Base-by-base conservation (phyloP, 2,329 filamentous ascomycete species). In the Colletotrichum falcatum region DNA sequence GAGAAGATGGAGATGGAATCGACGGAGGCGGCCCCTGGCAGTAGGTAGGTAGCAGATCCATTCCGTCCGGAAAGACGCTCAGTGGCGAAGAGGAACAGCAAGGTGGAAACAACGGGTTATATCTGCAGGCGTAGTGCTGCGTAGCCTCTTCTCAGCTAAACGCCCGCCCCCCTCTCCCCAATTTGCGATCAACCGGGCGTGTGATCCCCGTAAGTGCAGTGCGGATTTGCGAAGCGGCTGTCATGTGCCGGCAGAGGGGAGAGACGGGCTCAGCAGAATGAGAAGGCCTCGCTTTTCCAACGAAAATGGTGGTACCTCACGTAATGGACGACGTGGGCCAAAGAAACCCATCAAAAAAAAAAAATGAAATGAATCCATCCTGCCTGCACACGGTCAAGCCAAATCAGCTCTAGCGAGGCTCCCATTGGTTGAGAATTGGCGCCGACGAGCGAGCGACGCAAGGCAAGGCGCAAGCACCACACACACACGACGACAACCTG, bases 361-460 rank as follows among this genome's bases (percentile, higher is more conserved):
- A 33, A 56, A 51, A 70, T 60, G 35, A 59, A 60, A 48, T 49
- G 44, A 61, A 61, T 28, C 16, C 20, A 39, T 46, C 35, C 65
- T 71, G 68, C 42, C 65, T 70, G 68, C 59, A 62, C 56, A 37
- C 30, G n/a, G 30, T 18, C 46, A 23, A 69, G 51, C 42, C 58
- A 54, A 64, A 60, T 35, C 62, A 30, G 46, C 61, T 28, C 53
- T 33, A 12, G 37, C 46, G 30, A 55, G n/a, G 35, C 60, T 49
- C 39, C 37, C 54, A 71, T 71, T 71, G 65, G 69, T 30, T 61
- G 12, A 49, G 23, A 35, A n/a, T 71, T 70, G 65, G 69, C 69
- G 69, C 69, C 69, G 61, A 51, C 54, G 61, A 35, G 55, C n/a
- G n/a, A n/a, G n/a, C n/a, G n/a, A n/a, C n/a, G n/a, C 62, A 35